Evolutionary conservation across 2,329 filamentous ascomycete species (phyloP).

Genomic region (Fusarium mangiferae): DNA sequence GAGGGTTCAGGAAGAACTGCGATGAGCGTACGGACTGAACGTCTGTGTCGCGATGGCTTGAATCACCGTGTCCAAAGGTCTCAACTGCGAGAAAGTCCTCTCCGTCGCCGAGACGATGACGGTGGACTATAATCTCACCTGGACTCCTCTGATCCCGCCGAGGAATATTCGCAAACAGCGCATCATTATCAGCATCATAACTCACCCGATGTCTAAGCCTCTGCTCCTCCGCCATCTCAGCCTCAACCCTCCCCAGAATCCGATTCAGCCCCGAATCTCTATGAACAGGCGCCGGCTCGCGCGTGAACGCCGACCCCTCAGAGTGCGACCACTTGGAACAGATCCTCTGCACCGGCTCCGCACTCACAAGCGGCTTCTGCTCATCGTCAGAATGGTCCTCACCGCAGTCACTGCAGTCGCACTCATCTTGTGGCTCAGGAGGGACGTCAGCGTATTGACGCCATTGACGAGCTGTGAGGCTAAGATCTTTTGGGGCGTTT

Average conservation of each 20-base stretch:
- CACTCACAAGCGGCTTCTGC: neutral
- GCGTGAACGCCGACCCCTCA: neutral
- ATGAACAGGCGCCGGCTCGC: neutral
- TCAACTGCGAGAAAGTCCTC: neutral
- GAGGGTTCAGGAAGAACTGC: neutral
- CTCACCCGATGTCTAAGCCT: constrained; percentile 9
- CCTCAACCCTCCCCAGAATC: neutral
- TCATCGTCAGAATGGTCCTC: neutral
- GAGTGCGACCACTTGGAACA: constrained; percentile 21
- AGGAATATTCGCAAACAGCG: constrained; percentile 31
- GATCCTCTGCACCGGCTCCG: neutral
- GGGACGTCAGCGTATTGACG: constrained; percentile 5
- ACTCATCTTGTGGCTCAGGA: neutral
- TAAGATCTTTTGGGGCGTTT: constrained; percentile 1
- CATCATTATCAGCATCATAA: constrained; percentile 29
- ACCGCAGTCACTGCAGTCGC: neutral
- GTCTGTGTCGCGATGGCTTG: neutral
- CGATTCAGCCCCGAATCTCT: neutral
- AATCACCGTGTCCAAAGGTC: neutral
- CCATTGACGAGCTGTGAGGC: constrained; percentile 12
- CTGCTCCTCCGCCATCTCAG: neutral
- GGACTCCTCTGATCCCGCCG: neutral
- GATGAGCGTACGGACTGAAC: neutral
- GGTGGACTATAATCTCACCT: constrained; percentile 28
- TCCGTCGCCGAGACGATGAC: neutral